phyloP scores from a whole-genome alignment of 768 basidiomycete species.

The Hemileccinum rubropunctum region DNA sequence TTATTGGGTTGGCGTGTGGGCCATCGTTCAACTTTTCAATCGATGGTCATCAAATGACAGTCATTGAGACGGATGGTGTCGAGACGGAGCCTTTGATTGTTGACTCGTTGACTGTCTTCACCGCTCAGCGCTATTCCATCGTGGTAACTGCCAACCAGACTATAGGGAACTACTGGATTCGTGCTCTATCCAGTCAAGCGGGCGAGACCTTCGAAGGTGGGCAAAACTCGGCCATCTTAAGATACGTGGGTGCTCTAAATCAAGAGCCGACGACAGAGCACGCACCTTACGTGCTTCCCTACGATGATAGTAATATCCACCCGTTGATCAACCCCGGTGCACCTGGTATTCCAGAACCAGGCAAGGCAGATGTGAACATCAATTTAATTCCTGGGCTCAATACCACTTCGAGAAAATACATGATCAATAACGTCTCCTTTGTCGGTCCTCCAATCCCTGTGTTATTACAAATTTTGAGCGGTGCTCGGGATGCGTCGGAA shows the following conservation, averaged over 20 bases:
- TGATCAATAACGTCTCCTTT: constrained; percentile 31
- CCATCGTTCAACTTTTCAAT: constrained; percentile 39
- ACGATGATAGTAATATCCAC: constrained; percentile 41
- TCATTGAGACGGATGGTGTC: constrained; percentile 52
- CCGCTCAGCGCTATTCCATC: constrained; percentile 43
- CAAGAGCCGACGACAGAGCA: constrained; percentile 40
- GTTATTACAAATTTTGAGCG: constrained; percentile 57
- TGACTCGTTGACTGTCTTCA: constrained; percentile 32
- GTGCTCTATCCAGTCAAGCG: constrained; percentile 34
- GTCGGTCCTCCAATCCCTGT: constrained; percentile 46
- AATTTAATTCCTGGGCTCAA: constrained; percentile 16
- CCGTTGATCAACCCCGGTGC: constrained; percentile 30
- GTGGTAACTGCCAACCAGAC: constrained; percentile 45
- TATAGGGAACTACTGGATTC: constrained; percentile 55
- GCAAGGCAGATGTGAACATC: constrained; percentile 41
- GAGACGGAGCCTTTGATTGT: constrained; percentile 43
- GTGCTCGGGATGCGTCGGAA: constrained; percentile 40
- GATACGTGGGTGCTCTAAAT: constrained; percentile 44
- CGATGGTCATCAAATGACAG: constrained; percentile 44
- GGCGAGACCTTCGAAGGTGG: constrained; percentile 31
- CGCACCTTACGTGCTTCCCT: constrained; percentile 24
- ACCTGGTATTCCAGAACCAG: constrained; percentile 37
- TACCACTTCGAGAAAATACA: background rate
- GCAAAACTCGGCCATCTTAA: constrained; percentile 49
- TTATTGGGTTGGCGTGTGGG: too few relatives aligned